A percentile compares a stretch with the other conserved stretches of the same genome.
These are phyloP conservation scores for Verticillium albo-atrum DNA, from an alignment of 2,329 filamentous ascomycete species.

Conservation along the genomic window DNA sequence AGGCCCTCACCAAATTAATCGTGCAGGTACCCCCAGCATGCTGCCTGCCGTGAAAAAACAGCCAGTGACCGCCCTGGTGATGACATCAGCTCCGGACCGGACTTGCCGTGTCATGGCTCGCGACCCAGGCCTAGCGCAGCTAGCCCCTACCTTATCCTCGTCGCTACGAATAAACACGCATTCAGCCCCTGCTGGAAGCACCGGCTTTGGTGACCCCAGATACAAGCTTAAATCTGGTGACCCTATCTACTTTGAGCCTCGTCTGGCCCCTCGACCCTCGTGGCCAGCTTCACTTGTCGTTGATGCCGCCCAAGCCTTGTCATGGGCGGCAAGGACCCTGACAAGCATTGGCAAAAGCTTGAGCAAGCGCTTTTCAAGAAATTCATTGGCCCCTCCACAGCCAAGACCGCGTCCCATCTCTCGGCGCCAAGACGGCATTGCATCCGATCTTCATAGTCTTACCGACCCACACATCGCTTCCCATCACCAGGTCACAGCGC, in stretches of 20 bases:
- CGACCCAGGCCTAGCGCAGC: background rate
- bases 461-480: background rate
- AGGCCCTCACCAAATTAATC: background rate
- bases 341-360: constrained; percentile 3
- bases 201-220: background rate
- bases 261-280: background rate
- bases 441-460: background rate
- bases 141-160: background rate
- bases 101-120: background rate
- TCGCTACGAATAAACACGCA: background rate
- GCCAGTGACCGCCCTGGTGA: background rate
- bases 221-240: background rate
- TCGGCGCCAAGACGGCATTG: constrained; percentile 1
- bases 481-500: background rate
- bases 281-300: background rate
- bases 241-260: background rate
- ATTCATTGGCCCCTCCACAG: constrained; percentile 1
- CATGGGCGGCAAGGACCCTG: background rate
- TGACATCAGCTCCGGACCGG: background rate
- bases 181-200: background rate
- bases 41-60: background rate
- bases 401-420: background rate
- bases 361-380: background rate
- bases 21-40: background rate
- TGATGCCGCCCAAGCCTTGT: background rate